Evolutionary conservation across 192 early-diverging fungal species (phyloP), one percentile per base, ranked within the genome.

Genomic region (Phlyctochytrium arcticum): DNA sequence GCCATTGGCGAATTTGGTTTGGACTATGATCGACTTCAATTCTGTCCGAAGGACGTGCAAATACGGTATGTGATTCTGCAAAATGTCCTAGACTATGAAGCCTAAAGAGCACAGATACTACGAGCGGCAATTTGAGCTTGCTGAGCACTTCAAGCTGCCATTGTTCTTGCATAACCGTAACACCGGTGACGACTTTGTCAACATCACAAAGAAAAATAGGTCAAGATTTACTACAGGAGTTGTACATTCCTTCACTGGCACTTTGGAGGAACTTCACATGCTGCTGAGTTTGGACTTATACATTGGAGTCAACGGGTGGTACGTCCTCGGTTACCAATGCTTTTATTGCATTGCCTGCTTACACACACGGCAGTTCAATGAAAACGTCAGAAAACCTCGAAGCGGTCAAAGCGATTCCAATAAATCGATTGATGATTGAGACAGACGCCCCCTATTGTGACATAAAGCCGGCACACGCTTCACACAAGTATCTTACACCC

Each of bases 391-490:
- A 92, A 34, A 95, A 93, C 64, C 50, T 98, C 9, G 48, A 57
- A n/a, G 69, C 89, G 0, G 84, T 87, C 2, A 78, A 71, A 36
- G 60, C 66, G 29, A 85, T 97, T 34, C 95, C 96, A 8, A 36
- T 84, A 48, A 89, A 96, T 36, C 74, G 77, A 29, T 62, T 98
- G 26, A 87, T 97, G 90, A 68, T 98, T 57, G 96, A 97, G 69
- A 97, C 96, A 74, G 92, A 95, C 79, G 89, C 85, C 7, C 94
- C 94, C 17, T 96, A 90, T 85, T 96, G 93, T 69, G 93, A 94
- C 60, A 89, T 94, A 58, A 73, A 89, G 29, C 87, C 89, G 0
- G 90, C 93, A 0, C 93, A 95, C 65, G 93, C 92, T 15, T 90
- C 91, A 4, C 73, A 76, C 73, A 69, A 69, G 50, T 76, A 90